Conservation (phyloP, 1,284 basidiomycete genomes). For the Earliella scabrosa region DNA sequence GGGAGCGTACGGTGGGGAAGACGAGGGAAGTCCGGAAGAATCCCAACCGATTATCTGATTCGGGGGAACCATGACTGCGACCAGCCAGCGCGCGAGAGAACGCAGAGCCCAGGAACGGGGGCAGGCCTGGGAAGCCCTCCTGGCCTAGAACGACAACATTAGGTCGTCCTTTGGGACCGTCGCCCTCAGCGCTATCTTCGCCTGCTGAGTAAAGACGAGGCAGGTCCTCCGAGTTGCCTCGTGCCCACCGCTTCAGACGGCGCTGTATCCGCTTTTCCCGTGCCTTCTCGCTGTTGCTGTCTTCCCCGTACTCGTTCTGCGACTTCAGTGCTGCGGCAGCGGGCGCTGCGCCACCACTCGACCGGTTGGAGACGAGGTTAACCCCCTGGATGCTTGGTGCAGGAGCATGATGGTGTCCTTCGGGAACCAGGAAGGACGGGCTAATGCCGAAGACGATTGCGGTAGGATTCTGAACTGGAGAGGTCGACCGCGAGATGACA, state of each 20-base stretch:
- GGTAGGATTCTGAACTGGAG: slow-evolving; percentile 68
- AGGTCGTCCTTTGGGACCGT: slow-evolving; percentile 37
- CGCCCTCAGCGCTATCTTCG: slow-evolving; percentile 41
- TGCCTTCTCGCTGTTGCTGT: slow-evolving; percentile 61
- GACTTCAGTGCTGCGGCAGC: slow-evolving; percentile 12
- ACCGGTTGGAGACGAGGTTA: slow-evolving; percentile 34
- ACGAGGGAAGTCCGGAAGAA: slow-evolving; percentile 79
- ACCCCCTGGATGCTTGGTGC: slow-evolving; percentile 37
- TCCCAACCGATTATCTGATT: slow-evolving; percentile 34
- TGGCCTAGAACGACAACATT: slow-evolving; percentile 59
- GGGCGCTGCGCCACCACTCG: slow-evolving; percentile 11
- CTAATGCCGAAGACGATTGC: slow-evolving; percentile 85
- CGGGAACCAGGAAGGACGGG: slow-evolving; percentile 64
- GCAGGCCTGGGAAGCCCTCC: slow-evolving; percentile 31
- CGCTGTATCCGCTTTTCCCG: slow-evolving; percentile 72
- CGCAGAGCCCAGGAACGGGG: slow-evolving; percentile 28
- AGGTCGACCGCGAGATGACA: slow-evolving; percentile 55
- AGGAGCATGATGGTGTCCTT: slow-evolving; percentile 27
- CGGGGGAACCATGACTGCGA: slow-evolving; percentile 23
- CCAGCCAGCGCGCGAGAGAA: slow-evolving; percentile 21
- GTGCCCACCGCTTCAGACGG: slow-evolving; percentile 74
- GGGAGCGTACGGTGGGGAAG: slow-evolving; percentile 67
- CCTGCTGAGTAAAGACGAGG: slow-evolving; percentile 51
- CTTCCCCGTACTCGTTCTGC: slow-evolving; percentile 63
- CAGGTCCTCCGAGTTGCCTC: slow-evolving; percentile 62